These are phyloP conservation scores for Trypanosoma platydactyli DNA, from an alignment of 208 protist genomes.

Conservation along the genomic window DNA sequence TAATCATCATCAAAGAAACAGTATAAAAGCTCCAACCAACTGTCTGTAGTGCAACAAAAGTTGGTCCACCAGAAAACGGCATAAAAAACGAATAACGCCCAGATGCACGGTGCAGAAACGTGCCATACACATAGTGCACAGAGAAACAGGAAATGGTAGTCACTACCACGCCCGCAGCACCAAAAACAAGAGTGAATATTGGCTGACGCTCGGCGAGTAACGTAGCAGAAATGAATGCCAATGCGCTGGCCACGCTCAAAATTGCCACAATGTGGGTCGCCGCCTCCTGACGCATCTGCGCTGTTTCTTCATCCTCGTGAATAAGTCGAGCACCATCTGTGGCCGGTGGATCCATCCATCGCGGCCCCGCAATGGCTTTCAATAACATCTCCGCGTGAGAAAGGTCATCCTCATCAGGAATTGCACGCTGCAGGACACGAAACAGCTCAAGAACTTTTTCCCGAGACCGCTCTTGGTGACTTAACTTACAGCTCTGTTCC, in stretches of 20 bases:
- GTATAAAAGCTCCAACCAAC: constrained; percentile 64
- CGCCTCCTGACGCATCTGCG: constrained; percentile 31
- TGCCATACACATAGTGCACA: constrained; percentile 64
- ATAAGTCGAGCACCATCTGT: constrained; percentile 18
- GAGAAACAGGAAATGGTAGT: constrained; percentile 59
- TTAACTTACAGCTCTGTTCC: constrained; percentile 16
- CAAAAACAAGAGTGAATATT: constrained; percentile 60
- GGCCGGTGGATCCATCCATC: constrained; percentile 17
- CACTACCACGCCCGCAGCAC: constrained; percentile 39
- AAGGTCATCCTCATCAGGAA: constrained; percentile 23
- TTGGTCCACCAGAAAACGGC: constrained; percentile 63
- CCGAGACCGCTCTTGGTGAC: constrained; percentile 10
- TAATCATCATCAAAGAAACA: constrained; percentile 37
- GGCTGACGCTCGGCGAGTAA: constrained; percentile 49
- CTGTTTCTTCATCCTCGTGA: constrained; percentile 23
- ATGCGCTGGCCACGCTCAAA: constrained; percentile 36
- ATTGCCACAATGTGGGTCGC: constrained; percentile 57
- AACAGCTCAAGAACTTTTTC: constrained; percentile 22
- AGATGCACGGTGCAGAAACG: constrained; percentile 44
- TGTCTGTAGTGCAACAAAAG: constrained; percentile 55
- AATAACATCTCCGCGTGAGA: constrained; percentile 24
- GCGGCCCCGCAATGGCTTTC: constrained; percentile 25
- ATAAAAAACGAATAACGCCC: constrained; percentile 64
- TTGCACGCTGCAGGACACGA: constrained; percentile 21
- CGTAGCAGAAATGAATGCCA: constrained; percentile 46